Base-by-base conservation (phyloP, 108 stramenopile species). In the Nitzschia sp. region DNA sequence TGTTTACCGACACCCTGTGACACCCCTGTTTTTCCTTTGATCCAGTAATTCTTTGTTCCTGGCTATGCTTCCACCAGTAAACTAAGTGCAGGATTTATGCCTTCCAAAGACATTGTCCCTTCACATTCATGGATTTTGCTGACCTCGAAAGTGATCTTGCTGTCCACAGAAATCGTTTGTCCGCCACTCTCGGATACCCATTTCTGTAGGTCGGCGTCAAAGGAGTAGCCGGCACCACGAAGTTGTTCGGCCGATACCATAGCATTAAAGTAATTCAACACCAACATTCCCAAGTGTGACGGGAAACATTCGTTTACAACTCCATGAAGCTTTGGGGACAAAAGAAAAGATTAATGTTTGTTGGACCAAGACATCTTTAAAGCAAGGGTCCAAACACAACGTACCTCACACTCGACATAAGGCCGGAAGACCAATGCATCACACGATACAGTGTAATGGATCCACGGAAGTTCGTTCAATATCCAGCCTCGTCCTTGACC, bases 221-320 rank as follows among this genome's bases (percentile, higher is more conserved):
- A 87, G 11, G 23, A 31, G 49, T 68, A 87, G 24, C 86, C 86
- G 2, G 78, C 46, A 31, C 54, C 42, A 11, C 64, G 65, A 31
- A 87, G 48, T 8, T 72, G 69, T 27, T 87, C 77, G 2, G 79
- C 82, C 0, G 82, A 63, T 19, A 87, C 66, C 72, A 78, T 84
- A 21, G 82, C 86, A 73, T 87, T 87, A 75, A 87, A 83, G 58
- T 84, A 82, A 24, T 71, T 68, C 60, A 74, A 70, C 21, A 84
- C 82, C 2, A 83, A 45, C 46, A 87, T 55, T 18, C 80, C 75
- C 21, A 87, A 55, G 48, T 87, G 86, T 4, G 86, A 87, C 26
- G 75, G 76, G 51, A 81, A 82, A 29, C 75, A 81, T 72, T 87
- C 86, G 59, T 63, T 81, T 26, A 87, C 80, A 0, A 77, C 62